Base-by-base conservation (phyloP, 2,329 filamentous ascomycete species). In the Didymella lethalis region DNA sequence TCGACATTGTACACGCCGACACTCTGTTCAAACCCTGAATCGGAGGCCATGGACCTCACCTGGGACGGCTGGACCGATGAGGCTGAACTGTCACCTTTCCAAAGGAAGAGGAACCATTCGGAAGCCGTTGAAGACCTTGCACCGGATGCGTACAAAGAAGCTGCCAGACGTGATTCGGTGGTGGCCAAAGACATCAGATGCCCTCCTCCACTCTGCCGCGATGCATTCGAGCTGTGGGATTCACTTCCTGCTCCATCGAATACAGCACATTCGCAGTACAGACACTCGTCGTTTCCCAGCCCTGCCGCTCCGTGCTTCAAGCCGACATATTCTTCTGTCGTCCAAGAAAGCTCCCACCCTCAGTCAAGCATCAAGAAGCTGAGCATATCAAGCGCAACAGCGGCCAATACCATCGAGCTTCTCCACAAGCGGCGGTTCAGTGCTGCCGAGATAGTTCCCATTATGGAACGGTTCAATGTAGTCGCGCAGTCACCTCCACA, bases 21-120 rank as follows among this genome's bases (percentile, higher is more conserved):
- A 10, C 50, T 54, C 43, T 64, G 45, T 44, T 65, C 68, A 8
- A 59, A 59, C 47, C 57, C 54, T 7, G 65, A 62, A 7, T 64
- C 69, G 2, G 65, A 66, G n/a, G 50, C 56, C 2, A 71, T 63
- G 7, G 67, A 68, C 6, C 56, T 66, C 20, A 67, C 69, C 29
- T 76, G 73, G 74, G 68, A 71, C 34, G 69, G 71, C 11, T 77
- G 73, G 72, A 61, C 63, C 6, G 68, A 72, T 18, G 65, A 71
- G 7, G 59, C 63, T 14, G 47, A 26, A 12, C 47, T 64, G 5
- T 74, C 70, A 23, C 68, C 68, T 0, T 73, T 74, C 50, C 58
- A 71, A 34, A 67, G 58, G 46, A 32, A 57, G 18, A 51, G 62
- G 20, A 58, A 34, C 28, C 49, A 60, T 10, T 32, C 62, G 10